A percentile compares a stretch with the other conserved stretches of the same genome.
These are phyloP conservation scores for Acer negundo DNA, from an alignment of 345 rosid species.

Conservation along the genomic window DNA sequence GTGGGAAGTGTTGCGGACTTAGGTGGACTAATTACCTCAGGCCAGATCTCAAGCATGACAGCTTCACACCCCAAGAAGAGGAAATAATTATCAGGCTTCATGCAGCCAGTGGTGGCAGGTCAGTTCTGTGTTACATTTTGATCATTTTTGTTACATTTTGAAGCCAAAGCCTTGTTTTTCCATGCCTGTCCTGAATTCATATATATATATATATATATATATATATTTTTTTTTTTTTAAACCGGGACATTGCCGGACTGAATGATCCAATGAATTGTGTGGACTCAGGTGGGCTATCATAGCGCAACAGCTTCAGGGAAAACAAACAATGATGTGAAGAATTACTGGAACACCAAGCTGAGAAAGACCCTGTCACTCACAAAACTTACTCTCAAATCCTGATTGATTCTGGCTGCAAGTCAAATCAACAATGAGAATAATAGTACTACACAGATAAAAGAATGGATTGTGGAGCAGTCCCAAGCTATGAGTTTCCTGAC, in stretches of 20 bases:
- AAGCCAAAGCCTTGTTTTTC: too few species aligned
- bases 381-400: slow-evolving; percentile 87
- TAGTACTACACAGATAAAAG: neutral
- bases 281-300: slow-evolving; percentile 77
- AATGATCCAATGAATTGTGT: neutral
- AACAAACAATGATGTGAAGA: slow-evolving; percentile 93
- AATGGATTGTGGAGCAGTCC: slow-evolving; percentile 15
- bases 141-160: too few species aligned
- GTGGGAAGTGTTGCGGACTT: slow-evolving; percentile 84
- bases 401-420: slow-evolving; percentile 65
- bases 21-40: slow-evolving; percentile 70
- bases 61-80: slow-evolving; percentile 83
- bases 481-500: slow-evolving; percentile 50
- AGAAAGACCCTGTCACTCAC: slow-evolving; percentile 93
- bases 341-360: slow-evolving; percentile 89
- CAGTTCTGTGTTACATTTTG: neutral
- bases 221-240: too few species aligned
- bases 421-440: neutral
- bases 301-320: slow-evolving; percentile 90
- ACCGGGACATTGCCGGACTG: too few species aligned
- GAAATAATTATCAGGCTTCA: slow-evolving; percentile 83
- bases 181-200: too few species aligned
- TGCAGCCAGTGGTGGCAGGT: slow-evolving; percentile 94
- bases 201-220: too few species aligned
- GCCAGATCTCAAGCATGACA: slow-evolving; percentile 62